Base-by-base conservation (phyloP, 1,284 basidiomycete genomes). In the Pseudozyma sp. region DNA sequence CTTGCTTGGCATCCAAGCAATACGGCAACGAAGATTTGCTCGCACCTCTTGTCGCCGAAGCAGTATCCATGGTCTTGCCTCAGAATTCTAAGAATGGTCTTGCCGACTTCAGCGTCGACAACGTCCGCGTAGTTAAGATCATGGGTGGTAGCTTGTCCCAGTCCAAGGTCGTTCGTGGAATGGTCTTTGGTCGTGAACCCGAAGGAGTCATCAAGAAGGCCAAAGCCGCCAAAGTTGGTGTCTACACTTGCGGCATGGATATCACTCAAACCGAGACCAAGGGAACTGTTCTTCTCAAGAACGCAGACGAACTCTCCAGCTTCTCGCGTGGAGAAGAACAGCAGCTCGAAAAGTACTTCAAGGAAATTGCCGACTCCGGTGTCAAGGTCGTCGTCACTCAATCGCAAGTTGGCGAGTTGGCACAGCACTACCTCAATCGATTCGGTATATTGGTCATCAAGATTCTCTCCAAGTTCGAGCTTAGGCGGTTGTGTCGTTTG, bases 261-360 rank as follows among this genome's bases (percentile, higher is more conserved):
- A 90, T 94, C 65, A 90, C 94, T 14, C 97, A 99, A 86, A 98
- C 97, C 21, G 97, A 99, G 87, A 99, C 97, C 21, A 99, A 99
- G 87, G 97, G 97, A 52, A 99, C 97, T 2, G 97, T 99, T 1
- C 89, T 99, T 51, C 89, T 99, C 80, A 94, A 96, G 86, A 98
- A 91, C 86, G 94, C 95, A 6, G 92, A 97, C 64, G 96, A 99
- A 86, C 92, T 99, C 89, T 89, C 66, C 45, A 97, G 73, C 87
- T 99, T 99, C 84, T 94, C 95, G 4, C 89, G 90, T 21, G 97
- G 95, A 39, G 97, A 99, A 86, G 97, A 99, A 94, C 86, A 75
- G 48, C 78, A 82, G 67, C 74, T 85, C 18, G 82, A 83, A 60
- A 75, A 76, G 54, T 79, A 79, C 68, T 70, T 99, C 88, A 92